These are phyloP conservation scores for Cercospora zeae-maydis DNA, from an alignment of 2,329 filamentous ascomycete species.

Conservation along the genomic window DNA sequence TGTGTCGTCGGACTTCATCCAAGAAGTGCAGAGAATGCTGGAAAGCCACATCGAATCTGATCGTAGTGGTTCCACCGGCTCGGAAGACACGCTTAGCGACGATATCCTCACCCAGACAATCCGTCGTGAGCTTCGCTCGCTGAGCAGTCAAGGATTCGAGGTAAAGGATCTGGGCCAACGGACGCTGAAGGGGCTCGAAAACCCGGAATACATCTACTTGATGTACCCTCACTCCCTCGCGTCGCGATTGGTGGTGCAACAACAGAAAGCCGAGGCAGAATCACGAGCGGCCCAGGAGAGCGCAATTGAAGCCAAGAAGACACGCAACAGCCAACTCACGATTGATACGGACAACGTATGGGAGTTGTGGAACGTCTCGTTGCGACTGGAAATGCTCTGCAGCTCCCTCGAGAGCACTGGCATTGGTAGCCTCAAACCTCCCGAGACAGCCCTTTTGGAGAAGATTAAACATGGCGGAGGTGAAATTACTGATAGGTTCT, in stretches of 20 bases:
- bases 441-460: constrained; percentile 80
- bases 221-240: constrained; percentile 88
- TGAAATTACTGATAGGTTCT: constrained; percentile 81
- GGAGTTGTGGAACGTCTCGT: constrained; percentile 82
- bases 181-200: constrained; percentile 94
- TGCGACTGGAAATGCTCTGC: constrained; percentile 90
- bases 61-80: constrained; percentile 62
- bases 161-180: constrained; percentile 94
- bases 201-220: constrained; percentile 91
- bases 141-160: constrained; percentile 90
- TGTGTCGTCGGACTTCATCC: constrained; percentile 94
- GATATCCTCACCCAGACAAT: constrained; percentile 73
- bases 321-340: constrained; percentile 61
- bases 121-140: constrained; percentile 77
- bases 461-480: constrained; percentile 67
- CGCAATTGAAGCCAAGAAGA: constrained; percentile 50
- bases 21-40: constrained; percentile 85
- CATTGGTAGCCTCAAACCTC: constrained; percentile 63
- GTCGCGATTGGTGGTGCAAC: constrained; percentile 71
- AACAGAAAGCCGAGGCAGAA: constrained; percentile 48
- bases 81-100: constrained; percentile 71
- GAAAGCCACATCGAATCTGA: constrained; percentile 87
- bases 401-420: constrained; percentile 73
- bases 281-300: constrained; percentile 29
- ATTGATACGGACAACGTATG: constrained; percentile 84